Base-by-base conservation (phyloP, 331 rosid genomes). In the Stylosanthes scabra region DNA sequence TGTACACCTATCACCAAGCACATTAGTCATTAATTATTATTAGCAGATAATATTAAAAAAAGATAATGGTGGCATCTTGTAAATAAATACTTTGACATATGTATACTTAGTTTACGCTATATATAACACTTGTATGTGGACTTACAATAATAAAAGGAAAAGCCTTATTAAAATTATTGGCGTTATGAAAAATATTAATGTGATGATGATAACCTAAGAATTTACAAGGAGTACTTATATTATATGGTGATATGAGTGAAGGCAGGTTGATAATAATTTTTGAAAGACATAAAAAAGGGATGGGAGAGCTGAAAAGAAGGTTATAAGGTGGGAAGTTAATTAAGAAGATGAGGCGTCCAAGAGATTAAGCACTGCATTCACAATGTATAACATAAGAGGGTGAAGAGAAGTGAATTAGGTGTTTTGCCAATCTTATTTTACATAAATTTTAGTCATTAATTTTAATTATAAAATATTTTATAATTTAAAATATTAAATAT, bases 321-420 rank as follows among this genome's bases (percentile, higher is more conserved):
- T 7, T 44, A 29, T 34, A 59, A 59, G 68, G 69, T 63, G 54
- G n/a, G 34, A 57, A 41, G 73, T 56, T 69, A 0, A 70, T 71
- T 16, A 51, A 59, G 52, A 12, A 2, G 73, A 72, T 77, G 76
- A 59, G 46, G 44, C 62, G 29, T 59, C 54, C 10, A 45, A 50
- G 6, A 52, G 59, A 74, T 29, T 47, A 7, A 28, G 12, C 39
- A 40, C 50, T 59, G 74, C 40, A 13, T 20, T 20, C 25, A 20
- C 25, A 20, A 20, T 20, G 25, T 20, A 20, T 20, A 20, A 0
- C 25, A n/a, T n/a, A n/a, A n/a, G n/a, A n/a, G n/a, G n/a, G n/a
- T n/a, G n/a, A n/a, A n/a, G n/a, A 20, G 25, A 20, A 20, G 25
- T 20, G 25, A 1, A 20, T 20, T 20, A 20, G 25, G 25, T 20